These are phyloP conservation scores for Aquilaria sinensis DNA, from an alignment of 345 rosid species.

Conservation along the genomic window DNA sequence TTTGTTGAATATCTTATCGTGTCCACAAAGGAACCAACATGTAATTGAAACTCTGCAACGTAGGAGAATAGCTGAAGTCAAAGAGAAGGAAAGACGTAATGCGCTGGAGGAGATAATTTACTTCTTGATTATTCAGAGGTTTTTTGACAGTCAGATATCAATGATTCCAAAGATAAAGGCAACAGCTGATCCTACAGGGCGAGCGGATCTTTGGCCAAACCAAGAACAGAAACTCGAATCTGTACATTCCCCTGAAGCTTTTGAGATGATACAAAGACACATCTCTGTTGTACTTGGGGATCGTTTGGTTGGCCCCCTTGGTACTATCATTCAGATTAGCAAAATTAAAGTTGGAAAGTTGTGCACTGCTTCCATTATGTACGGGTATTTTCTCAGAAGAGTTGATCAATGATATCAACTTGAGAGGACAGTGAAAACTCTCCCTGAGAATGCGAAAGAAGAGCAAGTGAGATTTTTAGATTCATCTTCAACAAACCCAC, in stretches of 20 bases:
- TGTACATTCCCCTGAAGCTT: slow-evolving; percentile 88
- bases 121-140: slow-evolving; percentile 73
- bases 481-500: slow-evolving; percentile 35
- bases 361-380: slow-evolving; percentile 90
- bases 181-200: slow-evolving; percentile 70
- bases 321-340: slow-evolving; percentile 61
- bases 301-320: slow-evolving; percentile 62
- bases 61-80: slow-evolving; percentile 90
- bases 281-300: slow-evolving; percentile 74
- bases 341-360: slow-evolving; percentile 86
- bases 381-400: slow-evolving; percentile 85
- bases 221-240: slow-evolving; percentile 82
- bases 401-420: slow-evolving; percentile 87
- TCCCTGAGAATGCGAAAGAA: slow-evolving; percentile 51
- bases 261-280: slow-evolving; percentile 92
- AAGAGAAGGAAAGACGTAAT: slow-evolving; percentile 61
- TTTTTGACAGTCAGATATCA: slow-evolving; percentile 52
- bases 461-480: slow-evolving; percentile 33
- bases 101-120: slow-evolving; percentile 77
- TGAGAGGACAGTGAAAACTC: slow-evolving; percentile 77
- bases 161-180: slow-evolving; percentile 69
- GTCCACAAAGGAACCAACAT: background rate
- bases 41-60: slow-evolving; percentile 6
- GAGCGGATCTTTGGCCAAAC: slow-evolving; percentile 91
- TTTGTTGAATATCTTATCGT: slow-evolving; percentile 6